phyloP scores from a whole-genome alignment of 495 filamentous ascomycete species.

The Xylaria longipes region DNA sequence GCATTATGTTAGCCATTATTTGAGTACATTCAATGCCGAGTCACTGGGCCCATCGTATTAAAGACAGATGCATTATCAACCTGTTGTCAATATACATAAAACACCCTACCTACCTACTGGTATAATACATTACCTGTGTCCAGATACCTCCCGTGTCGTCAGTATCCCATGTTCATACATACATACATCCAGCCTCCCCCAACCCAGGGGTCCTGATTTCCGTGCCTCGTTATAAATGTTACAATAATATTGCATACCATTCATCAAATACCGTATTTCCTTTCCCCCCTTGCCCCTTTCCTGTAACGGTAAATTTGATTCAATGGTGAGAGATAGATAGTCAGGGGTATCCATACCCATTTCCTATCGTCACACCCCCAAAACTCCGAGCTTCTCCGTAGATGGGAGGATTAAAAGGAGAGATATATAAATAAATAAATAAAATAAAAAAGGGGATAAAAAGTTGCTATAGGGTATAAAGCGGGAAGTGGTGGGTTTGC shows the following conservation, averaged over 20 bases:
- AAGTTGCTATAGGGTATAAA: conserved; percentile 26
- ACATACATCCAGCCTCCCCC: background rate
- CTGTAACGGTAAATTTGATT: background rate
- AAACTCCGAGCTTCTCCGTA: conserved; percentile 8
- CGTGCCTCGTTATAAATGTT: background rate
- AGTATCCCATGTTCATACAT: background rate
- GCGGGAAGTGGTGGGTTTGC: background rate
- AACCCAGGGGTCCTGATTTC: background rate
- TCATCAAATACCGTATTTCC: background rate
- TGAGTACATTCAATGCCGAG: background rate
- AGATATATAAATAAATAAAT: background rate
- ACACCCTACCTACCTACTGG: background rate
- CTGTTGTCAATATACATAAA: conserved; percentile 2
- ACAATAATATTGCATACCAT: conserved; percentile 5
- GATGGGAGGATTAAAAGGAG: background rate
- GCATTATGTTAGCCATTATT: no score
- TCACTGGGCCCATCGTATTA: background rate
- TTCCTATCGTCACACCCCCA: background rate
- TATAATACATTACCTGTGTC: background rate
- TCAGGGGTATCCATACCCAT: background rate
- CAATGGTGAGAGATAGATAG: conserved; percentile 1
- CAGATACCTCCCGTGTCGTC: background rate
- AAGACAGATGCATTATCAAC: background rate
- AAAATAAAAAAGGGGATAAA: background rate
- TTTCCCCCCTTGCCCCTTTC: background rate